Base-by-base conservation (phyloP, 2,329 filamentous ascomycete genomes). In the Neoarthrinium moseri region DNA sequence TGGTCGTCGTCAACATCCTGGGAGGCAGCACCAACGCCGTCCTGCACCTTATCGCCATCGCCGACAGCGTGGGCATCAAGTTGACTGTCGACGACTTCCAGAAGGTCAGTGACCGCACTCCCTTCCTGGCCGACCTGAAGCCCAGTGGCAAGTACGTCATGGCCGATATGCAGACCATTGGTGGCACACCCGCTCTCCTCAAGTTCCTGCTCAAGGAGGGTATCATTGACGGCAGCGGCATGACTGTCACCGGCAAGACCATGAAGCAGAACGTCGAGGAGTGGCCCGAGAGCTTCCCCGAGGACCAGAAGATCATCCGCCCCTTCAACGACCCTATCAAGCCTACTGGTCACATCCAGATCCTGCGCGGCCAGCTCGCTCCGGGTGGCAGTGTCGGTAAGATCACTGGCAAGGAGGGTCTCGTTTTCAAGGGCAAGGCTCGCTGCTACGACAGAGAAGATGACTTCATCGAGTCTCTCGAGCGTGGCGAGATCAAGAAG, bases 331-430 rank as follows among this genome's bases (percentile, higher is more conserved):
- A 91, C 66, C 91, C 91, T 12, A 92, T 96, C 75, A 96, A 96
- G 70, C 59, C 78, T 0, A 91, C 87, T 0, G 91, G 91, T 24
- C 91, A 96, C 65, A 84, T 96, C 52, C 89, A 95, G 73, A 95
- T 96, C 55, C 77, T 96, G 23, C 83, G 84, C 51, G 91, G 91
- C 30, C 89, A 90, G 49, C 80, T 96, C 29, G 90, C 91, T 1
- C 91, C 91, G 2, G 86, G 85, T 8, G 91, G 91, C 40, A 88
- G 89, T 1, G 91, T 96, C 10, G 91, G 90, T 51, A 96, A 96
- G 70, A 96, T 96, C 66, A 96, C 91, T 0, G 91, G 91, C 40
- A 96, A 96, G 71, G 91, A 96, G 68, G 91, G 91, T n/a, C 78
- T 89, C 13, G 75, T 72, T 10, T 96, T 96, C 68, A 83, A 77